Base-by-base conservation (phyloP, 345 rosid genomes). In the Cardamine resedifolia region DNA sequence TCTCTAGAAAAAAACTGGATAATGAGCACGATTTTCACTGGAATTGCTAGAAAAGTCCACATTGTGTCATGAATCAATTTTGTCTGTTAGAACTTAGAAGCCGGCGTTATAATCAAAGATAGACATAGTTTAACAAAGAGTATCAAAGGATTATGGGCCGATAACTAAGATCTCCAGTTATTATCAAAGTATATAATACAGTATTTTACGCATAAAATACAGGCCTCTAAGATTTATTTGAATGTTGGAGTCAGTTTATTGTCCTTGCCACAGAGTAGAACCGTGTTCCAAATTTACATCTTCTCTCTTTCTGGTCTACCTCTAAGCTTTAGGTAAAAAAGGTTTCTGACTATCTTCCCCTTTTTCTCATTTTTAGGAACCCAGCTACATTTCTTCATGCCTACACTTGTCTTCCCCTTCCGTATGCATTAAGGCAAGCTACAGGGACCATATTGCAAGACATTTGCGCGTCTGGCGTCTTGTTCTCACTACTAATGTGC, bases 321-420 rank as follows among this genome's bases (percentile, higher is more conserved):
- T 9, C 15, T 52, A 34, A 52, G 43, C 44, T 57, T 44, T 50
- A 44, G 2, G 28, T 61, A 21, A 45, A 53, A 51, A 31, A 10
- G 0, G 14, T n/a, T 50, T 45, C 16, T 76, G n/a, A 70, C 66
- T 24, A 58, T 65, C 38, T 64, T 70, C 8, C n/a, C n/a, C n/a
- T n/a, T 34, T 70, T 65, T 45, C 68, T 49, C 44, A 24, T 66
- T 67, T 26, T 43, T 81, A 93, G 98, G 96, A 93, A 90, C 62
- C 94, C 96, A 16, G 96, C 97, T 50, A 84, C 96, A 27, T 93
- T 93, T 86, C 89, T 93, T 74, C 97, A 90, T 82, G 98, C 98
- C 61, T 93, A 93, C 78, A 85, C 98, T 48, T 93, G 98, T 78
- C 97, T 93, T 82, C 97, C 98, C 64, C 97, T 93, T 78, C 83